These are phyloP conservation scores for Vanrija pseudolonga DNA, from an alignment of 1,284 basidiomycete species.

Conservation along the genomic window DNA sequence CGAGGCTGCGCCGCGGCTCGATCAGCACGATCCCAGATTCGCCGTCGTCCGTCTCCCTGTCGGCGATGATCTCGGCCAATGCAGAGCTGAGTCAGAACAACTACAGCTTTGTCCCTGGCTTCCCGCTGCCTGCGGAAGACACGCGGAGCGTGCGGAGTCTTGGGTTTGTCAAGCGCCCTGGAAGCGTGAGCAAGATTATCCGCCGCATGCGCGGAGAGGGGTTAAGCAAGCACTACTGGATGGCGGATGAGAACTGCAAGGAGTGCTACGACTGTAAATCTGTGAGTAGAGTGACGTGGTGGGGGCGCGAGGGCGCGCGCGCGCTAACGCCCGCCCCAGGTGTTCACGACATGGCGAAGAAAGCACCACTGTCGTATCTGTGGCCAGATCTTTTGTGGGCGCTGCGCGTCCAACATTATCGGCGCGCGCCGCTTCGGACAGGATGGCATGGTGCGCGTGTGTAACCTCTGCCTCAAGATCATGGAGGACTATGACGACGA, in stretches of 20 bases:
- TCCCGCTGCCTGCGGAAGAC: conserved; percentile 44
- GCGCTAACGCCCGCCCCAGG: conserved; percentile 63
- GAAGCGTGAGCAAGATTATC: conserved; percentile 83
- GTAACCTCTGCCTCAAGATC: conserved; percentile 90
- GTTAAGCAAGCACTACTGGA: conserved; percentile 74
- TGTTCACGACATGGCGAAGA: conserved; percentile 85
- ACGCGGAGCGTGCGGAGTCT: conserved; percentile 42
- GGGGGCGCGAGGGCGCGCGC: background rate
- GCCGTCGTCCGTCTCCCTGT: conserved; percentile 41
- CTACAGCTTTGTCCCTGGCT: conserved; percentile 44
- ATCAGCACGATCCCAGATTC: conserved; percentile 46
- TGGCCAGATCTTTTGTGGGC: conserved; percentile 85
- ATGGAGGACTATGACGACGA: conserved; percentile 73
- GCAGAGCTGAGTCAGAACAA: conserved; percentile 38
- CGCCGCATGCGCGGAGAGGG: conserved; percentile 77
- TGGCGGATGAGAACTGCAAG: conserved; percentile 93
- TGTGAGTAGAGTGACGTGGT: conserved; percentile 17
- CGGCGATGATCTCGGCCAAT: conserved; percentile 40
- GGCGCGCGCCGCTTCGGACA: conserved; percentile 91
- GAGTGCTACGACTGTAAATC: conserved; percentile 87
- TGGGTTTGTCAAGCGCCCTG: conserved; percentile 60
- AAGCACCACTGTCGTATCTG: conserved; percentile 95
- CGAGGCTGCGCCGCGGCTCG: conserved; percentile 33
- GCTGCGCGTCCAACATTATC: conserved; percentile 95
- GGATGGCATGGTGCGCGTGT: conserved; percentile 86